Conservation (phyloP, 257 asterid genomes). For the Verbena officinalis region DNA sequence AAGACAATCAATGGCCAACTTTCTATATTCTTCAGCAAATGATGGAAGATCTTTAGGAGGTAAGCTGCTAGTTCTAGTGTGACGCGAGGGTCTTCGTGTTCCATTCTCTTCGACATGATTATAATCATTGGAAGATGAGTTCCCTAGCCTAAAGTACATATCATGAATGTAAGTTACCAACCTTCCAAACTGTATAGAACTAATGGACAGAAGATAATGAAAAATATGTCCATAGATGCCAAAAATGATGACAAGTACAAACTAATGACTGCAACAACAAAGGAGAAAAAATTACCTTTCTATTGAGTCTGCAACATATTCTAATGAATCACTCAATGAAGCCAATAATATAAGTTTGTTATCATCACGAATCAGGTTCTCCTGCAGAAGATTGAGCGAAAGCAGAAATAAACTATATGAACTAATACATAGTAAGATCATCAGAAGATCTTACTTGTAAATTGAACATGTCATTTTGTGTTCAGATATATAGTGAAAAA, state of each 20-base stretch:
- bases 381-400: conserved; percentile 55
- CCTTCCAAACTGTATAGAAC: too few relatives aligned
- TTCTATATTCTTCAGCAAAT: conserved; percentile 93
- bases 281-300: conserved; percentile 68
- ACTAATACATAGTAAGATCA: conserved; percentile 14
- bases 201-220: conserved; percentile 5
- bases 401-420: conserved; percentile 20
- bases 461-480: conserved; percentile 10
- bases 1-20: conserved; percentile 93
- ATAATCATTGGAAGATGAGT: conserved; percentile 57
- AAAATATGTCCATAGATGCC: neutral
- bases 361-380: conserved; percentile 94
- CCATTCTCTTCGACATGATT: conserved; percentile 66
- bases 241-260: conserved; percentile 21
- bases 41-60: conserved; percentile 77
- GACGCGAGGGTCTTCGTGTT: conserved; percentile 45
- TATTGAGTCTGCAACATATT: conserved; percentile 92
- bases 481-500: conserved; percentile 14
- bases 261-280: conserved; percentile 29
- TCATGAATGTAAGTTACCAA: conserved; percentile 25
- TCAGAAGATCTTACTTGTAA: conserved; percentile 11
- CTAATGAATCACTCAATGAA: conserved; percentile 95
- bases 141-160: conserved; percentile 68
- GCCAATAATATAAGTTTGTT: conserved; percentile 91
- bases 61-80: conserved; percentile 63